Evolutionary conservation across 2,329 filamentous ascomycete genomes (phyloP).

Genomic region (Colletotrichum sp.): DNA sequence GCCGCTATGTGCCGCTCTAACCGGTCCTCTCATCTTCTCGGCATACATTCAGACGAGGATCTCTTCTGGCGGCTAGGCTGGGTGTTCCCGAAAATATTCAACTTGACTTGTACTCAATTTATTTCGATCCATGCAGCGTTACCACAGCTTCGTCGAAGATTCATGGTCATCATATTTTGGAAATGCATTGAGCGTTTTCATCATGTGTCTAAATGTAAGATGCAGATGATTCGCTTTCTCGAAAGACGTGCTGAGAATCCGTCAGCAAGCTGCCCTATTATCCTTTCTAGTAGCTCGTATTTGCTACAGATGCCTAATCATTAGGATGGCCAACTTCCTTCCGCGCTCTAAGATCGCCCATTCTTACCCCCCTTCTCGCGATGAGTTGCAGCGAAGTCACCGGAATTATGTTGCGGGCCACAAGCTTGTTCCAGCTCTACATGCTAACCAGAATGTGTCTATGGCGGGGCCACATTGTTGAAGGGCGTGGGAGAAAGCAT

Average conservation of each 20-base stretch:
- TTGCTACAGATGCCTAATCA: neutral
- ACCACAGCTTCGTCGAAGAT: neutral
- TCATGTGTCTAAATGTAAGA: neutral
- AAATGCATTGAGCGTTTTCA: neutral
- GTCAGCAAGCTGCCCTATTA: neutral
- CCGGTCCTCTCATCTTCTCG: neutral
- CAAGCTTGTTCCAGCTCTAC: neutral
- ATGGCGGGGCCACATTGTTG: neutral
- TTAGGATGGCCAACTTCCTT: neutral
- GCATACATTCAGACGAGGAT: neutral
- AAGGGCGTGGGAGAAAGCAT: neutral
- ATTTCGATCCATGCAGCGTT: neutral
- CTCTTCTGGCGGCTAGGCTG: neutral
- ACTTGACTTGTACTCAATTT: neutral
- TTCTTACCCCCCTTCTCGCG: neutral
- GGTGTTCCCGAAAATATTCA: neutral
- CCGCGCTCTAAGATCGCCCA: neutral
- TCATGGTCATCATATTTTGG: neutral
- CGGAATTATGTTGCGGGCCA: neutral
- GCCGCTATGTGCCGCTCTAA: neutral
- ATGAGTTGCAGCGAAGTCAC: neutral
- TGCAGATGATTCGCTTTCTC: neutral
- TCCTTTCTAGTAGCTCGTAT: neutral
- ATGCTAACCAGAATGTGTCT: neutral
- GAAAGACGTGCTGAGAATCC: fast-evolving